These are phyloP conservation scores for Gigaspora rosea DNA, from an alignment of 192 early-diverging fungal species.

Conservation along the genomic window DNA sequence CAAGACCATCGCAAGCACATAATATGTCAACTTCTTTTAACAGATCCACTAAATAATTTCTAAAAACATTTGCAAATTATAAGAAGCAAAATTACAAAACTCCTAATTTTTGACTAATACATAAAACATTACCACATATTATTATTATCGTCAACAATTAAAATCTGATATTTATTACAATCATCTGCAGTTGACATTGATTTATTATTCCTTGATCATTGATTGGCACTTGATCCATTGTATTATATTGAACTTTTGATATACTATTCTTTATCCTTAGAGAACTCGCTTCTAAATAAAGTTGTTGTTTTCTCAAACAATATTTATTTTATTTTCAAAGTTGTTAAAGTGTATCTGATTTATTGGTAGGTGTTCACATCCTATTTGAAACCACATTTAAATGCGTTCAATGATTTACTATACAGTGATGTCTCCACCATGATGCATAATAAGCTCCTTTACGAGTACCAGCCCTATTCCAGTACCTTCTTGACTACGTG, in stretches of 20 bases:
- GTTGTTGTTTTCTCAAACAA: constrained; percentile 14
- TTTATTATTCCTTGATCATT: no score
- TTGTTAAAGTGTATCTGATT: neutral
- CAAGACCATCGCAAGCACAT: no score
- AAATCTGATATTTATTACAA: constrained; percentile 5
- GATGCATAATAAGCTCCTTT: constrained; percentile 47
- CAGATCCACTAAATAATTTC: no score
- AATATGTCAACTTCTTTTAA: no score
- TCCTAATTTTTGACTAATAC: neutral
- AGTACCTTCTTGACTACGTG: constrained; percentile 57
- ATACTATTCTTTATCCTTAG: constrained; percentile 33
- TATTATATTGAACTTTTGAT: no score
- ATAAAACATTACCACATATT: constrained; percentile 38
- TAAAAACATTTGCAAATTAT: neutral
- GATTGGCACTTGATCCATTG: no score
- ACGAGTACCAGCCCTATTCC: constrained; percentile 59
- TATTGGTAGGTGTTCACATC: constrained; percentile 35
- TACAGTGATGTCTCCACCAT: constrained; percentile 52
- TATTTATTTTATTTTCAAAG: no score
- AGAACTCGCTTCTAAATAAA: constrained; percentile 34
- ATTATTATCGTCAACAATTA: constrained; percentile 49
- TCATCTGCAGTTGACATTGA: no score
- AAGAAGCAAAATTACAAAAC: neutral
- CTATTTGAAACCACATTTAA: constrained; percentile 53
- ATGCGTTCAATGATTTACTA: constrained; percentile 48